Evolutionary conservation across 169 alveolate species (phyloP).

Genomic region (Plasmodium billcollinsi): DNA sequence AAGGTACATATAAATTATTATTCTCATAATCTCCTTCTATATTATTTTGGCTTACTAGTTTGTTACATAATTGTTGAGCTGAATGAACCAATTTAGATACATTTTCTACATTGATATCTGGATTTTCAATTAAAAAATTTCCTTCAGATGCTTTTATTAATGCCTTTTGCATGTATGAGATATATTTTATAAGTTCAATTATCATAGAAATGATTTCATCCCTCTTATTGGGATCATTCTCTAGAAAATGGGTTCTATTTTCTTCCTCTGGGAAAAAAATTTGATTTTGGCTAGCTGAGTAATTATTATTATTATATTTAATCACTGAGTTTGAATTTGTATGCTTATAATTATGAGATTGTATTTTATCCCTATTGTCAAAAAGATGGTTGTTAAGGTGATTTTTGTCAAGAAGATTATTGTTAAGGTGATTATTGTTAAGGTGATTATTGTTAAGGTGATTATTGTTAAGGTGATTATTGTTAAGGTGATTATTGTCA

Average conservation of each 20-base stretch:
- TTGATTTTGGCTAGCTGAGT: background rate
- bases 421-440: background rate
- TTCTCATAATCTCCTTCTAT: background rate
- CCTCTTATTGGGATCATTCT: conserved; percentile 4
- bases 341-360: background rate
- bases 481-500: background rate
- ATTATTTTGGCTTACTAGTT: conserved; percentile 30
- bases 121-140: conserved; percentile 22
- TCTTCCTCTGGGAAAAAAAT: background rate
- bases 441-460: background rate
- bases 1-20: background rate
- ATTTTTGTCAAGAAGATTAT: background rate
- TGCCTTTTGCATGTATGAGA: conserved; percentile 70
- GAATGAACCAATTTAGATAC: conserved; percentile 31
- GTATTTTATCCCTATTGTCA: background rate
- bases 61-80: conserved; percentile 44
- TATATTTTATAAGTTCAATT: conserved; percentile 50
- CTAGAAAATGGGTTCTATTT: background rate
- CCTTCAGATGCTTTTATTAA: conserved; percentile 45
- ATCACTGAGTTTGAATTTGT: background rate
- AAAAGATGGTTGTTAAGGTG: background rate
- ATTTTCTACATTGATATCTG: conserved; percentile 41
- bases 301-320: background rate
- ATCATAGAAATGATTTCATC: conserved; percentile 62
- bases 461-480: background rate